Evolutionary conservation across 495 filamentous ascomycete species (phyloP).

Genomic region (Schizothecium vesticola): DNA sequence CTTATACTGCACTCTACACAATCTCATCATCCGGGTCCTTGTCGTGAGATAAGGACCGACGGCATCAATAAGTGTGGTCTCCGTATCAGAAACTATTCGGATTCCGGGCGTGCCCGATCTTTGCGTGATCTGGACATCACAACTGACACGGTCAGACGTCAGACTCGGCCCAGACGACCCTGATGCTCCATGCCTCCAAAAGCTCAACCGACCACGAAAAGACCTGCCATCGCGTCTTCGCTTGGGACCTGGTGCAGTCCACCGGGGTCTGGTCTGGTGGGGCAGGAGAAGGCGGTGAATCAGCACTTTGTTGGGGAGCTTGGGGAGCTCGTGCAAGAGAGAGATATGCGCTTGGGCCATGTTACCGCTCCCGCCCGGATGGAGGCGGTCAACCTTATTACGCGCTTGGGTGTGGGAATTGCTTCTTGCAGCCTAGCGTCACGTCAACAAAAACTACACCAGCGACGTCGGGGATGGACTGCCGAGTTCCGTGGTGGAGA

Average conservation of each 20-base stretch:
- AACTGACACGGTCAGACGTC: background rate
- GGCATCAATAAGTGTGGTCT: too few relatives aligned
- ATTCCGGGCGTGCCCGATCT: background rate
- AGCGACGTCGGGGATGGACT: conserved; percentile 2
- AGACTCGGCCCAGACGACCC: background rate
- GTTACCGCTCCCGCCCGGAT: conserved; percentile 1
- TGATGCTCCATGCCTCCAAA: too few relatives aligned
- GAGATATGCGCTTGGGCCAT: background rate
- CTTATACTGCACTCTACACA: background rate
- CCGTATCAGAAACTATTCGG: background rate
- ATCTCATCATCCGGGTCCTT: background rate
- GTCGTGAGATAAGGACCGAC: background rate
- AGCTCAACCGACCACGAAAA: background rate
- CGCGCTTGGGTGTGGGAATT: background rate
- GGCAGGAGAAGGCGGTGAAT: background rate
- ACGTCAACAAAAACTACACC: conserved; percentile 20
- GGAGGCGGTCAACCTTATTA: conserved; percentile 16
- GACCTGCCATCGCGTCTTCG: background rate
- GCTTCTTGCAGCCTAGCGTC: conserved; percentile 13
- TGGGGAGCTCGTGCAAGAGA: too few relatives aligned
- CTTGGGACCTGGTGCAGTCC: background rate
- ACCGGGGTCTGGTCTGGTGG: background rate
- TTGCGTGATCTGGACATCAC: background rate
- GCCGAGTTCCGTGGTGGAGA: conserved; percentile 6
- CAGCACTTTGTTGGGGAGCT: conserved; percentile 1